Conservation (phyloP, 352 stramenopile species). For the Phytopythium montanum region DNA sequence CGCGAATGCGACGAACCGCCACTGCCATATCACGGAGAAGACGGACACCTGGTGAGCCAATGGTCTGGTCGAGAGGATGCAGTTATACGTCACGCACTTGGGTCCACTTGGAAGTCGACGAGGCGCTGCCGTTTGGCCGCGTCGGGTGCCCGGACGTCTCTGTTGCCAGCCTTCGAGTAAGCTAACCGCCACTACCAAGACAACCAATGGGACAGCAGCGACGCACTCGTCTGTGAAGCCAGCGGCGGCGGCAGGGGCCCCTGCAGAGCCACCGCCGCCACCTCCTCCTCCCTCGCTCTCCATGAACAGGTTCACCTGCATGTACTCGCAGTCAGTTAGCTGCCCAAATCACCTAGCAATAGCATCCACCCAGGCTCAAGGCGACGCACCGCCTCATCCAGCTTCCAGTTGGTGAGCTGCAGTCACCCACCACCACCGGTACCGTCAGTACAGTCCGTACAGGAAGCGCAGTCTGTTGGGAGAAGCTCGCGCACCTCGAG, state of each 20-base stretch:
- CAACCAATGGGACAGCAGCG: background rate
- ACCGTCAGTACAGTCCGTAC: background rate
- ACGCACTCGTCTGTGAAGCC: conserved; percentile 36
- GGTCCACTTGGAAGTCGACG: conserved; percentile 48
- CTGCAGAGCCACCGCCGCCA: conserved; percentile 25
- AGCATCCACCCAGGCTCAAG: background rate
- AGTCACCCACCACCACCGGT: conserved; percentile 3
- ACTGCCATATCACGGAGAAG: conserved; percentile 8
- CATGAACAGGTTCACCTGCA: conserved; percentile 80
- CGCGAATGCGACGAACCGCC: conserved; percentile 51
- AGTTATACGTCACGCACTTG: conserved; percentile 21
- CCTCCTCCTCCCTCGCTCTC: conserved; percentile 52
- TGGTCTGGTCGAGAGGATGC: too few relatives aligned
- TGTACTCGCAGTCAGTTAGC: background rate
- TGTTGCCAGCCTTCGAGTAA: background rate
- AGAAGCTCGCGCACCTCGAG: conserved; percentile 39
- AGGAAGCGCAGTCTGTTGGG: background rate
- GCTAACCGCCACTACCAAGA: too few relatives aligned
- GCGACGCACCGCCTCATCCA: conserved; percentile 59
- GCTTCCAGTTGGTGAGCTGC: conserved; percentile 72
- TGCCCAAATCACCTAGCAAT: too few relatives aligned
- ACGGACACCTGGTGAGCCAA: too few relatives aligned
- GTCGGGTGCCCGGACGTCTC: conserved; percentile 71
- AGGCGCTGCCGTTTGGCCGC: conserved; percentile 82
- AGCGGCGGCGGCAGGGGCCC: conserved; percentile 19